Conservation (phyloP, 2,329 filamentous ascomycete species). For the Teratosphaeria destructans region DNA sequence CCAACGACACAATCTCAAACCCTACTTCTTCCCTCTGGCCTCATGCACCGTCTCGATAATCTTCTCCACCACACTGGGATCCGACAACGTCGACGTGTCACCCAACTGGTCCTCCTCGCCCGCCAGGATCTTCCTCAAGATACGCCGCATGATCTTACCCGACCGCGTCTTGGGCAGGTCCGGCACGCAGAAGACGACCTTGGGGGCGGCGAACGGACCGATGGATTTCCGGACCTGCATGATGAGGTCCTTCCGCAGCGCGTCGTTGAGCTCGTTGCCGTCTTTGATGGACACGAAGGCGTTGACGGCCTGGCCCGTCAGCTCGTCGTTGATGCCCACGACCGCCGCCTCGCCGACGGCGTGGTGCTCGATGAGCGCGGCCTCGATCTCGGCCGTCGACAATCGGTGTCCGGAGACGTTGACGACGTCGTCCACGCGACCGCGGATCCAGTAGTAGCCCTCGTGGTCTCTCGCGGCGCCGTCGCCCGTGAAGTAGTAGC, state of each 20-base stretch:
- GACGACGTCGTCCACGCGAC: slow-evolving; percentile 95
- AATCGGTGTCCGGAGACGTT: slow-evolving; percentile 95
- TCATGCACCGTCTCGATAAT: slow-evolving; percentile 76
- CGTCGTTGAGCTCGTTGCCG: slow-evolving; percentile 62
- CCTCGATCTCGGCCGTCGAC: slow-evolving; percentile 96
- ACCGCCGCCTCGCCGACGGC: slow-evolving; percentile 89
- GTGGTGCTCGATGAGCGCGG: slow-evolving; percentile 84
- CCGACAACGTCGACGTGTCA: slow-evolving; percentile 85
- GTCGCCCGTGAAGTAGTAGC: slow-evolving; percentile 93
- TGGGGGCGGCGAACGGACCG: slow-evolving; percentile 92
- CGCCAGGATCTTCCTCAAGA: slow-evolving; percentile 91
- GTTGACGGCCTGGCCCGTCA: slow-evolving; percentile 94
- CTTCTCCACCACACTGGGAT: slow-evolving; percentile 78
- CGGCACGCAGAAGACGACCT: slow-evolving; percentile 80
- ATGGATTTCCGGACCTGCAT: slow-evolving; percentile 95
- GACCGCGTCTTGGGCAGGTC: slow-evolving; percentile 95
- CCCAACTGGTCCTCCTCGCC: slow-evolving; percentile 96
- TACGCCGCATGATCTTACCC: slow-evolving; percentile 98
- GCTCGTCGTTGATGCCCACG: slow-evolving; percentile 83
- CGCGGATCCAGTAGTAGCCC: slow-evolving; percentile 99
- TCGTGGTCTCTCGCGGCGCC: slow-evolving; percentile 94
- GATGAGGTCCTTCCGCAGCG: slow-evolving; percentile 84
- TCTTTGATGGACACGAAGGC: slow-evolving; percentile 93
- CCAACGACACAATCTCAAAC: not conserved
- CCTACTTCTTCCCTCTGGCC: slow-evolving; percentile 21